These are phyloP conservation scores for Backusella tarrabulga DNA, from an alignment of 192 early-diverging fungal species.

Conservation along the genomic window DNA sequence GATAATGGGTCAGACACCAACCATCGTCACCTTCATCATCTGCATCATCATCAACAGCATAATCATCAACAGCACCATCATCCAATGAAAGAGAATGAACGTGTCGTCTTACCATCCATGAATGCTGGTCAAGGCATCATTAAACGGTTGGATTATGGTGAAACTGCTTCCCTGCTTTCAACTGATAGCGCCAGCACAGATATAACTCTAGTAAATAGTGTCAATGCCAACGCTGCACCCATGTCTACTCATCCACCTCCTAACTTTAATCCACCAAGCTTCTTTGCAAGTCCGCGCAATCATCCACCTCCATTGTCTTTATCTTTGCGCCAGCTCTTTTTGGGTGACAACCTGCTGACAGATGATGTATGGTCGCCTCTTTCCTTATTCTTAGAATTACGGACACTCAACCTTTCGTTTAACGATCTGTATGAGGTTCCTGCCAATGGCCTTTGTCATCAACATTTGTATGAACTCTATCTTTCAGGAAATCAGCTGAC, in stretches of 20 bases:
- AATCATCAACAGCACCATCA: constrained; percentile 1
- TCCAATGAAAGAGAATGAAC: constrained; percentile 45
- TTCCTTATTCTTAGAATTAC: constrained; percentile 70
- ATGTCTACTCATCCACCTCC: constrained; percentile 43
- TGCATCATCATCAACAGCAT: constrained; percentile 6
- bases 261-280: constrained; percentile 45
- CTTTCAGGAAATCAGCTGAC: constrained; percentile 83
- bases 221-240: neutral
- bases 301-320: constrained; percentile 53
- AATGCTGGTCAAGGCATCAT: constrained; percentile 44
- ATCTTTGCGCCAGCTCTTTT: constrained; percentile 59
- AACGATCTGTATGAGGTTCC: constrained; percentile 86
- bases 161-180: constrained; percentile 12
- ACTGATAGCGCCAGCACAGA: neutral
- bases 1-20: neutral
- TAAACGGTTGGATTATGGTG: constrained; percentile 11
- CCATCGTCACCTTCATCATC: neutral
- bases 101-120: constrained; percentile 34
- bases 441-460: constrained; percentile 66
- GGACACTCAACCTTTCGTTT: constrained; percentile 76
- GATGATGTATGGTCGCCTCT: constrained; percentile 80
- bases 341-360: constrained; percentile 83
- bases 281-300: constrained; percentile 49
- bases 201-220: neutral
- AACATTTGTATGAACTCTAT: constrained; percentile 76